Evolutionary conservation across 2,329 filamentous ascomycete species (phyloP).

Genomic region (Clonostachys rhizophaga): DNA sequence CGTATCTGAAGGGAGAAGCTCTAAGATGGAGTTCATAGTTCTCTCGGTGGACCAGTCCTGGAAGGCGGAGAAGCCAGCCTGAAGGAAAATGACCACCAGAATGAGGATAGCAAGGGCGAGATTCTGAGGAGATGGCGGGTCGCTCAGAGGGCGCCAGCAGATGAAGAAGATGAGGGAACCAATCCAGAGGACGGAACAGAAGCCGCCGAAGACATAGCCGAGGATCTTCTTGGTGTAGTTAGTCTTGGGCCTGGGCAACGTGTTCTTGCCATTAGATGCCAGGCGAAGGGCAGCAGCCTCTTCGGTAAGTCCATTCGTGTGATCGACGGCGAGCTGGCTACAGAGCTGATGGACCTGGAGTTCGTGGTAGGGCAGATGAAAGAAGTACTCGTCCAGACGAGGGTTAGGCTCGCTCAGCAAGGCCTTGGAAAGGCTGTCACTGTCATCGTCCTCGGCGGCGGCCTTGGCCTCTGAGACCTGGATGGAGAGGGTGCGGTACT

Average conservation of each 20-base stretch:
- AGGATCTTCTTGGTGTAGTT: slow-evolving; percentile 35
- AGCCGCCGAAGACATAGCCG: slow-evolving; percentile 38
- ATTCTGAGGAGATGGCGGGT: slow-evolving; percentile 13
- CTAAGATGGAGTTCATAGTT: no score
- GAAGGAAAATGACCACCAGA: no score
- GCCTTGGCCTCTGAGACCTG: slow-evolving; percentile 27
- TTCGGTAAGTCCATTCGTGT: slow-evolving; percentile 25
- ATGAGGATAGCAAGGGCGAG: no score
- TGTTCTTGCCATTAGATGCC: slow-evolving; percentile 33
- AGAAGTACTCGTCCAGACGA: slow-evolving; percentile 27
- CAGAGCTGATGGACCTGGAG: slow-evolving; percentile 24
- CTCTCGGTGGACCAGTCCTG: no score
- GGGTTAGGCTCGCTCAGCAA: slow-evolving; percentile 4
- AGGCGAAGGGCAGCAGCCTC: slow-evolving; percentile 23
- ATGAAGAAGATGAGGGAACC: slow-evolving; percentile 43
- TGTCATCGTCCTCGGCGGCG: slow-evolving; percentile 6
- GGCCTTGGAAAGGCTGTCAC: slow-evolving; percentile 12
- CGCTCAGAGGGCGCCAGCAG: slow-evolving; percentile 40
- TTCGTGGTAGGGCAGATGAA: slow-evolving; percentile 29
- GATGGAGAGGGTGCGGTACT: slow-evolving; percentile 33
- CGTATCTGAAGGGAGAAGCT: no score
- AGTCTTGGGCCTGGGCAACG: slow-evolving; percentile 30
- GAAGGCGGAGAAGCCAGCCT: no score
- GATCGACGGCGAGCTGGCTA: slow-evolving; percentile 30
- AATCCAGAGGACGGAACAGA: slow-evolving; percentile 40